phyloP scores from a whole-genome alignment of 2,329 filamentous ascomycete genomes.

The Pestalotiopsis sp. region DNA sequence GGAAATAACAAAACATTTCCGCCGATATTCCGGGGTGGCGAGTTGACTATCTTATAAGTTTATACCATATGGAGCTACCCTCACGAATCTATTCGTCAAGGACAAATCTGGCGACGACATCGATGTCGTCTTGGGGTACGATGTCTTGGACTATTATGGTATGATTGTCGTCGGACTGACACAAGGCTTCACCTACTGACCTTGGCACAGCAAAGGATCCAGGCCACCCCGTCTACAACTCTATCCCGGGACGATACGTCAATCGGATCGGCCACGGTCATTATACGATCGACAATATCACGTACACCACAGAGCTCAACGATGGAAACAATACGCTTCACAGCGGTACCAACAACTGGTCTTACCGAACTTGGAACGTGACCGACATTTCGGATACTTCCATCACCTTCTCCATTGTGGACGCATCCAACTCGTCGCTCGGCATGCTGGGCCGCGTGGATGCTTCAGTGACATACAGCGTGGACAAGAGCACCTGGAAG shows the following conservation, averaged over 20 bases:
- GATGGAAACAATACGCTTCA: constrained; percentile 59
- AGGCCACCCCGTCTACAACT: constrained; percentile 62
- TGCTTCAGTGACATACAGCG: constrained; percentile 64
- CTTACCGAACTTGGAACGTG: constrained; percentile 65
- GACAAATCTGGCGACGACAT: constrained; percentile 64
- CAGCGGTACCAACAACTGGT: constrained; percentile 63
- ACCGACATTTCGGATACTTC: constrained; percentile 54
- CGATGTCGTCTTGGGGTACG: constrained; percentile 66
- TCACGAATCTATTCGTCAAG: constrained; percentile 65
- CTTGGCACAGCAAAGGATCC: constrained; percentile 42
- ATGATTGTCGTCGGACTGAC: constrained; percentile 15
- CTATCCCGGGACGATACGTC: constrained; percentile 65
- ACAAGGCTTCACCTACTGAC: background rate
- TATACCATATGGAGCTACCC: constrained; percentile 54
- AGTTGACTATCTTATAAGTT: constrained; percentile 22
- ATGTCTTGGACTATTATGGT: constrained; percentile 62
- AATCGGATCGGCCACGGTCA: constrained; percentile 64
- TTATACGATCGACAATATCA: constrained; percentile 55
- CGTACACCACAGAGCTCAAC: constrained; percentile 58
- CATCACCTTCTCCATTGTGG: constrained; percentile 68
- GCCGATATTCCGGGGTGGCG: background rate
- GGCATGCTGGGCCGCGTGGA: constrained; percentile 66
- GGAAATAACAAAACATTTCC: rapidly evolving
- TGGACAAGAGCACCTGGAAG: constrained; percentile 58
- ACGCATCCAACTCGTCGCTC: constrained; percentile 57